phyloP scores from a whole-genome alignment of 208 protist genomes.

The Leishmania amazonensis region DNA sequence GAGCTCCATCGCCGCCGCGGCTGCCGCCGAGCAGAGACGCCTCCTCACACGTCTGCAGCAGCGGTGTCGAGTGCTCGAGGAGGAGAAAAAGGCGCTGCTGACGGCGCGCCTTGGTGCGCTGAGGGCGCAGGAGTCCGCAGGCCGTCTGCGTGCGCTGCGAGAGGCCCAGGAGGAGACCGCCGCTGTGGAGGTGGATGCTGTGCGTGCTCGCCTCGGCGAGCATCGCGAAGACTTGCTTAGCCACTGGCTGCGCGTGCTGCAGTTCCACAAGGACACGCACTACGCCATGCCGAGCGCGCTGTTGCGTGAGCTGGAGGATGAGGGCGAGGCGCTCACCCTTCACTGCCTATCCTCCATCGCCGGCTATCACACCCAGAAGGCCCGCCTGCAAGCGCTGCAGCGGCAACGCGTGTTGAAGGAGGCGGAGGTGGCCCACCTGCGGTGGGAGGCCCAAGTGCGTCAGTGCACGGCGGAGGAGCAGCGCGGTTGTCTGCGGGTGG shows the following conservation, averaged over 20 bases:
- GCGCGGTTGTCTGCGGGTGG: conserved; percentile 26
- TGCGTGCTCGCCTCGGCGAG: conserved; percentile 24
- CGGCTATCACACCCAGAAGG: conserved; percentile 23
- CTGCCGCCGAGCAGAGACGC: conserved; percentile 32
- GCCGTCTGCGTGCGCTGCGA: conserved; percentile 24
- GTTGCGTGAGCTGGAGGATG: conserved; percentile 23
- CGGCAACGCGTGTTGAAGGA: conserved; percentile 23
- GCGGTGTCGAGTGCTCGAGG: conserved; percentile 7
- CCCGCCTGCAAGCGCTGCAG: conserved; percentile 27
- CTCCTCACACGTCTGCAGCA: conserved; percentile 30
- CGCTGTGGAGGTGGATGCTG: conserved; percentile 20
- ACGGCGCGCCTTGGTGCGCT: conserved; percentile 7
- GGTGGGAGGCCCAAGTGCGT: conserved; percentile 35
- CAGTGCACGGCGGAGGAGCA: conserved; percentile 28
- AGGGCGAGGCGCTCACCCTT: conserved; percentile 17
- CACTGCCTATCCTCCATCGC: conserved; percentile 18
- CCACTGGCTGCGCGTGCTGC: conserved; percentile 27
- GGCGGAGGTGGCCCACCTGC: conserved; percentile 30
- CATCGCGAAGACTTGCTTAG: conserved; percentile 14
- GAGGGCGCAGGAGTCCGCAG: conserved; percentile 25
- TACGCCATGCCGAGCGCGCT: conserved; percentile 15
- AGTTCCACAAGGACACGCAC: conserved; percentile 15
- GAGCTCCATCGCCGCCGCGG: conserved; percentile 18
- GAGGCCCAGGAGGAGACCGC: conserved; percentile 22
- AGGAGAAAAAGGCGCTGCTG: conserved; percentile 18